Evolutionary conservation across 106 monocot genomes (phyloP).

Genomic region (Gastrodia elata): DNA sequence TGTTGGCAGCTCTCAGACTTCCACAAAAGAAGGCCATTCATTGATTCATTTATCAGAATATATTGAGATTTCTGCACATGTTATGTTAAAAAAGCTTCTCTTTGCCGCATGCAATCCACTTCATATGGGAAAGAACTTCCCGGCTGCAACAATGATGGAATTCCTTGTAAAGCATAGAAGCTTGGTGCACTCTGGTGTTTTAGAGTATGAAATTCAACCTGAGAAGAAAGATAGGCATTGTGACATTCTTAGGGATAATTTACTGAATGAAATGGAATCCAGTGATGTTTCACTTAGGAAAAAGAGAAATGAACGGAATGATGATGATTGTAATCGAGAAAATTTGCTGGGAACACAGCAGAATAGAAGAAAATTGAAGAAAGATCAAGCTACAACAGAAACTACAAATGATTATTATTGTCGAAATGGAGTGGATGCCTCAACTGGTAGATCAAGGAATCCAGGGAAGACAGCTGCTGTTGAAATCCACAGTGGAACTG

Average conservation of each 20-base stretch:
- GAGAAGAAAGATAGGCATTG: not conserved
- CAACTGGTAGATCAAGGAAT: not conserved
- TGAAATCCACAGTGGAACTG: not conserved
- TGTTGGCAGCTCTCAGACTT: not conserved
- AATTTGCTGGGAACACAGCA: not conserved
- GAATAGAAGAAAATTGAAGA: not conserved
- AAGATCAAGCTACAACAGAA: slow-evolving; percentile 1
- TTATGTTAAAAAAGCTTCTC: not conserved
- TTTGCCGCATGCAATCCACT: slow-evolving; percentile 6
- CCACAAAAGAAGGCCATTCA: not conserved
- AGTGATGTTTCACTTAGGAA: not conserved
- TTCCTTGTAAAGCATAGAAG: slow-evolving; percentile 8
- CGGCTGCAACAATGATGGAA: not conserved
- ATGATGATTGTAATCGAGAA: not conserved
- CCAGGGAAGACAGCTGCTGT: not conserved
- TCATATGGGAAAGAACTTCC: not conserved
- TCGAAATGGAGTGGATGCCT: not conserved
- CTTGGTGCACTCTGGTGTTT: not conserved
- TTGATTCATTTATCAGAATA: not conserved
- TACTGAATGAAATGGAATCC: not conserved
- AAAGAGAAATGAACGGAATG: not conserved
- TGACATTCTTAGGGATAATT: not conserved
- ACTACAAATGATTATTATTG: not conserved
- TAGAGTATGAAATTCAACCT: not conserved
- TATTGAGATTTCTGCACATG: not conserved